These are phyloP conservation scores for Physcomitrium patens DNA, from an alignment of 225 moss, liverwort and hornwort genomes.

Conservation along the genomic window DNA sequence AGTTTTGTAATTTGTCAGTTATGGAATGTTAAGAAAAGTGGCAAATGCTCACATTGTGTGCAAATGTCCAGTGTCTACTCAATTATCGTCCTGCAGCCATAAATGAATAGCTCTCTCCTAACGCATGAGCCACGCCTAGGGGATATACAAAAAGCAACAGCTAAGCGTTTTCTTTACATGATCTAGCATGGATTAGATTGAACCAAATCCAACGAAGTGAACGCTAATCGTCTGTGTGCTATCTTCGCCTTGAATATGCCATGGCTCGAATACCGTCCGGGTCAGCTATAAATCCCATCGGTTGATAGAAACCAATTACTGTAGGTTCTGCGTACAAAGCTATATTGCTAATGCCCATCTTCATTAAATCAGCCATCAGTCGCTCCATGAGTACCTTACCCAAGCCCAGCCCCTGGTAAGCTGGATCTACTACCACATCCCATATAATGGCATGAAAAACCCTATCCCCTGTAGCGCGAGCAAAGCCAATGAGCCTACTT, in stretches of 20 bases:
- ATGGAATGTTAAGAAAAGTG: too few relatives aligned
- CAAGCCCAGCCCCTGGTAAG: slow-evolving; percentile 76
- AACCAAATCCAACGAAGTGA: too few relatives aligned
- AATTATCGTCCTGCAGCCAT: too few relatives aligned
- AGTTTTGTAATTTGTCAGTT: too few relatives aligned
- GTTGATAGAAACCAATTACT: slow-evolving; percentile 84
- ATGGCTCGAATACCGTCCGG: slow-evolving; percentile 89
- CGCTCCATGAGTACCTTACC: slow-evolving; percentile 98
- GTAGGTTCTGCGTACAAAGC: slow-evolving; percentile 85
- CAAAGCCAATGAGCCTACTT: slow-evolving; percentile 76
- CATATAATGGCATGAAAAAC: slow-evolving; percentile 92
- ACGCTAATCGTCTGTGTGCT: neutral
- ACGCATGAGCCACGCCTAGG: too few relatives aligned
- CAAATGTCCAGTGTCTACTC: too few relatives aligned
- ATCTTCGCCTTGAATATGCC: slow-evolving; percentile 74
- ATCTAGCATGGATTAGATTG: too few relatives aligned
- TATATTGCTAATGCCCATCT: slow-evolving; percentile 86
- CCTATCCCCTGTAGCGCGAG: slow-evolving; percentile 78
- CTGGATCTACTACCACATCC: slow-evolving; percentile 94
- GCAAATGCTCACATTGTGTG: too few relatives aligned
- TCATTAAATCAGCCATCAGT: slow-evolving; percentile 78
- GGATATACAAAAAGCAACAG: too few relatives aligned
- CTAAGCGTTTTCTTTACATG: too few relatives aligned
- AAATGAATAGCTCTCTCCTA: too few relatives aligned
- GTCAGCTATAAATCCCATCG: slow-evolving; percentile 77